A percentile compares a stretch with the other conserved stretches of the same genome.
phyloP scores from a whole-genome alignment of 208 protist genomes.

The Kentomonas sorsogonicus region DNA sequence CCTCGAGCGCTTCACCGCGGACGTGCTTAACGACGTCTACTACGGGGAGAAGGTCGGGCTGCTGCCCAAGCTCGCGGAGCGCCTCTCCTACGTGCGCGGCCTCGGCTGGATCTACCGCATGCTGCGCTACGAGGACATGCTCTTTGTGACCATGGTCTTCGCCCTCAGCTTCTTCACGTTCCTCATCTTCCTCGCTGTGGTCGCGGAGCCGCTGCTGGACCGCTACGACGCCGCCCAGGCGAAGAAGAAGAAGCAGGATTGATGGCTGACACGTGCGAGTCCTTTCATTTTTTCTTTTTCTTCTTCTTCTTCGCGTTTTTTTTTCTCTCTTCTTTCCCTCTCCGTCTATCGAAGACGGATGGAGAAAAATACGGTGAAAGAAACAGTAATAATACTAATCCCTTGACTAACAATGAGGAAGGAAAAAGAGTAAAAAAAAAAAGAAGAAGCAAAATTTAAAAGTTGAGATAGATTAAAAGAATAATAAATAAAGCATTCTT shows the following conservation, averaged over 20 bases:
- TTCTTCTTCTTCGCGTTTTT: constrained; percentile 14
- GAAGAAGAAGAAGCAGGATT: constrained; percentile 43
- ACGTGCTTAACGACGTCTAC: constrained; percentile 45
- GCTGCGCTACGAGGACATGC: constrained; percentile 65
- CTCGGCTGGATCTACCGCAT: constrained; percentile 39
- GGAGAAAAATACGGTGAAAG: not conserved
- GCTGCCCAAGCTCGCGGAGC: constrained; percentile 50
- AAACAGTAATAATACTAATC: too few species aligned
- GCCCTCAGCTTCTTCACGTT: constrained; percentile 57
- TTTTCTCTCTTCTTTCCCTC: not conserved
- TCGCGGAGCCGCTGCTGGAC: constrained; percentile 60
- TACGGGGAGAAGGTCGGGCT: constrained; percentile 55
- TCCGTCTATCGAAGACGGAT: not conserved
- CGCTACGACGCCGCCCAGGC: constrained; percentile 10
- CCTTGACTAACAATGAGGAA: too few species aligned
- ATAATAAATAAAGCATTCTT: constrained; percentile 2
- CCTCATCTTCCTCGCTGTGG: constrained; percentile 46
- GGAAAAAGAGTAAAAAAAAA: too few species aligned
- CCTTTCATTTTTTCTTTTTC: constrained; percentile 2
- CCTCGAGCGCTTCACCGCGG: constrained; percentile 44
- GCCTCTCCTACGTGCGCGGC: constrained; percentile 38
- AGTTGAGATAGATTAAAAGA: too few species aligned
- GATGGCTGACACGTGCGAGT: constrained; percentile 5
- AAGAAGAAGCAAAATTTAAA: too few species aligned
- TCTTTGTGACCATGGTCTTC: constrained; percentile 53